These are phyloP conservation scores for Osmanthus fragrans DNA, from an alignment of 257 asterid genomes.

Conservation along the genomic window DNA sequence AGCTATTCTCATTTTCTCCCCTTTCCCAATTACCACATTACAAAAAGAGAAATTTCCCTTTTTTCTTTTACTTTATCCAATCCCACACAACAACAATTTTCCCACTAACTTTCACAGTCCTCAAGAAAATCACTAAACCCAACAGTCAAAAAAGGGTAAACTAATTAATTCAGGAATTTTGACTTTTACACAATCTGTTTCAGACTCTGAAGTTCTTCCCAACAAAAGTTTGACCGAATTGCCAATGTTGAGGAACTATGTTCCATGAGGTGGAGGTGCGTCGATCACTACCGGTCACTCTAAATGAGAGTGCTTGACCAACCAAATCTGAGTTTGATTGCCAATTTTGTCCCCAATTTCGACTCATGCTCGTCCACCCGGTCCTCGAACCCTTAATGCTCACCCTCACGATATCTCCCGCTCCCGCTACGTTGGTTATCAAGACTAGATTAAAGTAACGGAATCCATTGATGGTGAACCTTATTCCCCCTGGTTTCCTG, in stretches of 20 bases:
- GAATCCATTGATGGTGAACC: slow-evolving; percentile 80
- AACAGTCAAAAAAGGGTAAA: slow-evolving; percentile 29
- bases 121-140: slow-evolving; percentile 33
- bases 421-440: slow-evolving; percentile 81
- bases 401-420: slow-evolving; percentile 74
- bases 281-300: slow-evolving; percentile 66
- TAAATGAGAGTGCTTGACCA: slow-evolving; percentile 77
- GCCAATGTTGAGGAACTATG: slow-evolving; percentile 69
- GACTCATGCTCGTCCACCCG: slow-evolving; percentile 69
- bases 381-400: slow-evolving; percentile 65
- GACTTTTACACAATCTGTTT: background rate
- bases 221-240: slow-evolving; percentile 75
- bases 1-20: slow-evolving; percentile 29
- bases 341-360: slow-evolving; percentile 96
- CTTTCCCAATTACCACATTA: background rate
- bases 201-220: slow-evolving; percentile 82
- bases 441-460: slow-evolving; percentile 74
- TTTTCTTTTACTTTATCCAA: slow-evolving; percentile 14
- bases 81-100: slow-evolving; percentile 10
- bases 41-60: slow-evolving; percentile 23
- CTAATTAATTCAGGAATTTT: background rate
- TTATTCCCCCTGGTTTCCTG: slow-evolving; percentile 69
- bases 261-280: slow-evolving; percentile 83
- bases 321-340: slow-evolving; percentile 52
- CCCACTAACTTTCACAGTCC: slow-evolving; percentile 21